Percentiles rank a stretch among this genome's conserved stretches.
phyloP scores from a whole-genome alignment of 345 rosid genomes.

The Melastoma malabathricum region DNA sequence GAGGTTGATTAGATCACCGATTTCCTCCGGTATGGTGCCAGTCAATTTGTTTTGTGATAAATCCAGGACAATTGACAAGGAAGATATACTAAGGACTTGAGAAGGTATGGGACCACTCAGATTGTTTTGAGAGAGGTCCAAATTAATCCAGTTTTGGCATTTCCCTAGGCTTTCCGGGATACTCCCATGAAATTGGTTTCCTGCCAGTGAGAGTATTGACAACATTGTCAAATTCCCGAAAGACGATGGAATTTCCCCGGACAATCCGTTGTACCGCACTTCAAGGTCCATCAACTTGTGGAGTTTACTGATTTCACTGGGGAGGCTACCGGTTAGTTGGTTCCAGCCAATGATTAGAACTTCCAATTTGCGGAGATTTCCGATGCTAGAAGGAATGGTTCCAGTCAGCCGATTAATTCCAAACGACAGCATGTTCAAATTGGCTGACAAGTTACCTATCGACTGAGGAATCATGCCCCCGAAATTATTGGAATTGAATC shows the following conservation, averaged over 20 bases:
- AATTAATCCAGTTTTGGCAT: neutral
- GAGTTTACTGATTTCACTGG: neutral
- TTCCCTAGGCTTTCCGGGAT: too few species aligned
- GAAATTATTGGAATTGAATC: neutral
- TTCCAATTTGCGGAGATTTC: neutral
- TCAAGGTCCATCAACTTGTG: neutral
- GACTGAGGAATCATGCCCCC: conserved; percentile 7
- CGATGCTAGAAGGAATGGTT: neutral
- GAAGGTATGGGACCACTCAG: neutral
- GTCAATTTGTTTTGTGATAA: neutral
- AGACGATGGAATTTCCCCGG: conserved; percentile 1
- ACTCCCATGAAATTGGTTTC: neutral
- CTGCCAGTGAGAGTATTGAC: neutral
- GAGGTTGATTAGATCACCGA: neutral
- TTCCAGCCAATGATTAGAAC: neutral
- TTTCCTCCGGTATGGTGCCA: neutral
- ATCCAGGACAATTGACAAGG: neutral
- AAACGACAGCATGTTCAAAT: neutral
- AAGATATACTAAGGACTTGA: neutral
- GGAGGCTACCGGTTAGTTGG: neutral
- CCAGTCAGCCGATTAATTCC: neutral
- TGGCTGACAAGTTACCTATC: neutral
- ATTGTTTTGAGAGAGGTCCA: conserved; percentile 1
- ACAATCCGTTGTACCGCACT: neutral
- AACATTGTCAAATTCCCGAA: neutral